These are phyloP conservation scores for Phylloporus rhodoxanthus DNA, from an alignment of 768 basidiomycete genomes.

Conservation along the genomic window DNA sequence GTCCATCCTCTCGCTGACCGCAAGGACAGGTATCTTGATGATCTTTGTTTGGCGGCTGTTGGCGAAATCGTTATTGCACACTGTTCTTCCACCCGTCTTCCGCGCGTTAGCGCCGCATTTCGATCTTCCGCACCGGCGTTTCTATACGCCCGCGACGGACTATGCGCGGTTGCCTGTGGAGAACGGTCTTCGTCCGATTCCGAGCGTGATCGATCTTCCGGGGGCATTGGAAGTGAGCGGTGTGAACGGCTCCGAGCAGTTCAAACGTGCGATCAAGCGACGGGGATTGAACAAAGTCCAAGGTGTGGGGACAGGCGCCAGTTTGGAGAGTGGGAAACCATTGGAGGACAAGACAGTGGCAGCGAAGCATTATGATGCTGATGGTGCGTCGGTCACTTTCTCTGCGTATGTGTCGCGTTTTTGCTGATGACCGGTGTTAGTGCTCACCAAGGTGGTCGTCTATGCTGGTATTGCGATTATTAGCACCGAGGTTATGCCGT, in stretches of 20 bases:
- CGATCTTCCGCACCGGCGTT: conserved; percentile 73
- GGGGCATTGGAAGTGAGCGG: conserved; percentile 35
- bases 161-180: conserved; percentile 66
- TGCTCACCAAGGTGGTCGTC: conserved; percentile 85
- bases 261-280: conserved; percentile 27
- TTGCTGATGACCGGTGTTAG: conserved; percentile 32
- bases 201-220: conserved; percentile 80
- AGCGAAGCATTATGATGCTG: conserved; percentile 70
- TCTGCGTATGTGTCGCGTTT: conserved; percentile 1
- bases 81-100: conserved; percentile 78
- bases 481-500: conserved; percentile 55
- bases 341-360: conserved; percentile 28
- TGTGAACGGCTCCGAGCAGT: conserved; percentile 33
- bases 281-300: conserved; percentile 17
- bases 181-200: conserved; percentile 61
- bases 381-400: conserved; percentile 48
- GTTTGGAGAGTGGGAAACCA: conserved; percentile 20
- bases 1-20: neutral
- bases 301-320: conserved; percentile 26
- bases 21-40: conserved; percentile 52
- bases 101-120: conserved; percentile 64
- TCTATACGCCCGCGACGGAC: conserved; percentile 89
- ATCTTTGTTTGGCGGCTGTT: conserved; percentile 88
- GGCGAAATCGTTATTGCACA: conserved; percentile 71
- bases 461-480: conserved; percentile 82